A percentile compares a stretch with the other conserved stretches of the same genome.
Evolutionary conservation across 371 early-diverging fungal species (phyloP).

Genomic region (Entomophthora muscae): DNA sequence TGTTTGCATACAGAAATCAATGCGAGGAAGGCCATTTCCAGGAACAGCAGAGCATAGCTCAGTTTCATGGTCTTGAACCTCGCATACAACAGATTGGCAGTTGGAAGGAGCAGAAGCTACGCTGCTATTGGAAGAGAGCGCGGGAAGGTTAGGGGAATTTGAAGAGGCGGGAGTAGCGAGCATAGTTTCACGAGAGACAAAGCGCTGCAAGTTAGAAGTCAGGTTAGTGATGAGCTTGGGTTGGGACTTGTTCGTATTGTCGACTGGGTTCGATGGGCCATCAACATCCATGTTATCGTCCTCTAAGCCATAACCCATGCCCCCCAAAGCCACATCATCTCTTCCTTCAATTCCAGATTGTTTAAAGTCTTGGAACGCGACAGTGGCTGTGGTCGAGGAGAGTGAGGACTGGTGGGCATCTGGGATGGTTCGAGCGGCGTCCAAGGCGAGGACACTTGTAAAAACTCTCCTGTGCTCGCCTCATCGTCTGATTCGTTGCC

Average conservation of each 20-base stretch:
- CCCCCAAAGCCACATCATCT: conserved; percentile 5
- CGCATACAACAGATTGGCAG: neutral
- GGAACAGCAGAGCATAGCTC: neutral
- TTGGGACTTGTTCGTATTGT: neutral
- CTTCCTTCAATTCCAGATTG: neutral
- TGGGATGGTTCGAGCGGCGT: neutral
- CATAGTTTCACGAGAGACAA: neutral
- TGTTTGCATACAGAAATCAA: conserved; percentile 4
- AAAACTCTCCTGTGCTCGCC: neutral
- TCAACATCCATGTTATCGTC: neutral
- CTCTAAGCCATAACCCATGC: neutral
- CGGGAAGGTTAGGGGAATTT: neutral
- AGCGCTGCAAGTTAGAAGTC: neutral
- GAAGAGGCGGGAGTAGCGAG: neutral
- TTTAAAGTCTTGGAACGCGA: neutral
- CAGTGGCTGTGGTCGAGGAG: neutral
- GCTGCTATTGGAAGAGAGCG: neutral
- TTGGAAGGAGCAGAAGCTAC: neutral
- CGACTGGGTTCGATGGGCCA: neutral
- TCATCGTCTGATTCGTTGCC: conserved; percentile 6
- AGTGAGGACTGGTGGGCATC: neutral
- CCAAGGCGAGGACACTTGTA: neutral
- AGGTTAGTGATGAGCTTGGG: conserved; percentile 1
- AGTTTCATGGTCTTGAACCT: neutral
- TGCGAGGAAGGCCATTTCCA: neutral